phyloP scores from a whole-genome alignment of 2,329 filamentous ascomycete genomes.

The Juglanconis juglandina region DNA sequence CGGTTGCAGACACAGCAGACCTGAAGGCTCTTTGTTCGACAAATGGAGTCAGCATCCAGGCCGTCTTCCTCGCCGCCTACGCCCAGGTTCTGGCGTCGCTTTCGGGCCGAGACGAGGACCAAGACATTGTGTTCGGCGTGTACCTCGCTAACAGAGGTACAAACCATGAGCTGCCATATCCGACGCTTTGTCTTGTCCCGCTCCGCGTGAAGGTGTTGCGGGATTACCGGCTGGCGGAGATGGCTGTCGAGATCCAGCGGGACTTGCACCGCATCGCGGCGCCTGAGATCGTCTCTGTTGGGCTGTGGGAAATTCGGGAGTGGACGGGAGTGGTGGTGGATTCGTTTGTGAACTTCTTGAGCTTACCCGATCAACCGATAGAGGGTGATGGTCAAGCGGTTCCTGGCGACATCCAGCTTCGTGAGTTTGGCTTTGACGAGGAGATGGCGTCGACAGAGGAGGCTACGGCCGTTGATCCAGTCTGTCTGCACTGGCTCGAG shows the following conservation, averaged over 20 bases:
- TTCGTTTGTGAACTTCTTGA: conserved; percentile 79
- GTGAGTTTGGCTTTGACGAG: conserved; percentile 7
- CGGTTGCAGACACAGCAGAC: conserved; percentile 36
- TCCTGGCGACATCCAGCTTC: neutral
- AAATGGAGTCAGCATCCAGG: conserved; percentile 64
- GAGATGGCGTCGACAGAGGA: neutral
- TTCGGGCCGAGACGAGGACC: neutral
- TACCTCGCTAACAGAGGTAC: conserved; percentile 77
- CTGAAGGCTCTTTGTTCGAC: conserved; percentile 38
- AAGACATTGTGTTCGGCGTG: conserved; percentile 65
- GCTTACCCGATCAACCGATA: conserved; percentile 36
- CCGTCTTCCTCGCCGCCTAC: conserved; percentile 71
- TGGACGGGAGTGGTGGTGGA: conserved; percentile 74
- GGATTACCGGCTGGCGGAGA: conserved; percentile 35
- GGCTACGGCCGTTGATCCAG: neutral
- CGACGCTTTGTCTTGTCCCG: conserved; percentile 78
- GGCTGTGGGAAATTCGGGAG: conserved; percentile 65
- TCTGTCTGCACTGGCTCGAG: conserved; percentile 19
- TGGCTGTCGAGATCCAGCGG: conserved; percentile 61
- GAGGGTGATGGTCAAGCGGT: neutral
- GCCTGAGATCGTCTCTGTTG: conserved; percentile 53
- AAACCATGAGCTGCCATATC: conserved; percentile 53
- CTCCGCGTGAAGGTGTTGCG: conserved; percentile 50
- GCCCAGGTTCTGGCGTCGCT: conserved; percentile 42
- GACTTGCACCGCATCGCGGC: conserved; percentile 63